Conservation (phyloP, 2,329 filamentous ascomycete genomes). For the Coleophoma crateriformis region DNA sequence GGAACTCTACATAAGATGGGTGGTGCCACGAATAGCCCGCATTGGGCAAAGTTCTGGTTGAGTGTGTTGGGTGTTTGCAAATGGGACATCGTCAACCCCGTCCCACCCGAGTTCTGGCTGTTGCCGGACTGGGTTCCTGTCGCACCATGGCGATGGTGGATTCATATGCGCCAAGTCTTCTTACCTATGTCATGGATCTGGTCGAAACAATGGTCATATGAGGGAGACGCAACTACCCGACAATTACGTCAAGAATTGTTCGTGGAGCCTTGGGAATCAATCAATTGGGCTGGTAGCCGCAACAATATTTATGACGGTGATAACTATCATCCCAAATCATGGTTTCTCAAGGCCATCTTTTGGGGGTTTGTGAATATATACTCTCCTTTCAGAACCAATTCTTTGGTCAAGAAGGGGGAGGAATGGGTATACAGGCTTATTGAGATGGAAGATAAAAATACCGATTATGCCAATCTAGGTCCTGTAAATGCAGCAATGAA, state of each 20-base stretch:
- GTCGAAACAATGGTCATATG: slow-evolving; percentile 75
- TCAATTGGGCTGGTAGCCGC: slow-evolving; percentile 71
- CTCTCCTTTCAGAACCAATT: slow-evolving; percentile 67
- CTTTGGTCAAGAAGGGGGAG: slow-evolving; percentile 66
- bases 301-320: slow-evolving; percentile 77
- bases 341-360: slow-evolving; percentile 73
- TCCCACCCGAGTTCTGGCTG: slow-evolving; percentile 90
- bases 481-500: slow-evolving; percentile 92
- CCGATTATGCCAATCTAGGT: slow-evolving; percentile 77
- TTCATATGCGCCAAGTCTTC: slow-evolving; percentile 97
- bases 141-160: slow-evolving; percentile 94
- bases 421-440: slow-evolving; percentile 78
- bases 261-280: slow-evolving; percentile 68
- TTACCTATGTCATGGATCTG: slow-evolving; percentile 87
- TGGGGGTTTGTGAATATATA: slow-evolving; percentile 75
- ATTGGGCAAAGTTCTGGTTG: slow-evolving; percentile 98
- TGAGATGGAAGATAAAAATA: slow-evolving; percentile 89
- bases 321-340: slow-evolving; percentile 91
- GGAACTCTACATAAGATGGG: slow-evolving; percentile 78
- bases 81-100: slow-evolving; percentile 93
- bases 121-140: slow-evolving; percentile 87
- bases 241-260: slow-evolving; percentile 79
- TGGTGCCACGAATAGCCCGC: slow-evolving; percentile 76
- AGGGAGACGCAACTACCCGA: slow-evolving; percentile 67
- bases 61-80: slow-evolving; percentile 74